Evolutionary conservation across 441 rosid species (phyloP).

Genomic region (Sinapis alba): DNA sequence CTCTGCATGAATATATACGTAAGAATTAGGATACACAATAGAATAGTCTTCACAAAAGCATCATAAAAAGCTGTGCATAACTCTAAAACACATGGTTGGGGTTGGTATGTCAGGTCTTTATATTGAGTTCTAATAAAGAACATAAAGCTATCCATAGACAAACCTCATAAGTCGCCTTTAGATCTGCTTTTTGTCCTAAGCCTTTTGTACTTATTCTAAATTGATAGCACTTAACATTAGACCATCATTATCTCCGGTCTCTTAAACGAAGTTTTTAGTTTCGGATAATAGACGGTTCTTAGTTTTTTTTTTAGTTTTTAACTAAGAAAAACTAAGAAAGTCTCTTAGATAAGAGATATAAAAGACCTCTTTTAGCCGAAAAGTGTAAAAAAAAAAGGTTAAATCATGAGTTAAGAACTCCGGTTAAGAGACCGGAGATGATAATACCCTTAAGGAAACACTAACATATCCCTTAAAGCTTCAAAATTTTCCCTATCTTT

Average conservation of each 20-base stretch:
- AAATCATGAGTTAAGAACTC: too few relatives aligned
- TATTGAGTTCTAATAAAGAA: slow-evolving; percentile 39
- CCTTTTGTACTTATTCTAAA: slow-evolving; percentile 37
- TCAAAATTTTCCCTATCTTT: slow-evolving; percentile 20
- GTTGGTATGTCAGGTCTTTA: slow-evolving; percentile 46
- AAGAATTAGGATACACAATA: slow-evolving; percentile 32
- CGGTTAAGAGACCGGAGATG: too few relatives aligned
- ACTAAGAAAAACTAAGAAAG: too few relatives aligned
- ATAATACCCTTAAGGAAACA: slow-evolving; percentile 19
- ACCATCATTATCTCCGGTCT: too few relatives aligned
- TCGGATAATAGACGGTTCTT: too few relatives aligned
- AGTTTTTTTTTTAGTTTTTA: too few relatives aligned
- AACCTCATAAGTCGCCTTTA: slow-evolving; percentile 41
- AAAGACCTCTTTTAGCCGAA: too few relatives aligned
- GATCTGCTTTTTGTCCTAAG: slow-evolving; percentile 41
- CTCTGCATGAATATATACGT: slow-evolving; percentile 49
- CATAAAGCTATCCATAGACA: slow-evolving; percentile 33
- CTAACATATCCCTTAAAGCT: slow-evolving; percentile 12
- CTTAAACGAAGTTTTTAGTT: too few relatives aligned
- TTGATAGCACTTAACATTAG: slow-evolving; percentile 26
- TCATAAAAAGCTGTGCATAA: slow-evolving; percentile 40
- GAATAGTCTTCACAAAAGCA: slow-evolving; percentile 42
- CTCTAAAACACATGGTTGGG: slow-evolving; percentile 48
- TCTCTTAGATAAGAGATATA: too few relatives aligned
- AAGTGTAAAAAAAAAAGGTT: too few relatives aligned